Evolutionary conservation across 2,329 filamentous ascomycete species (phyloP), one percentile per base, ranked within the genome.

Genomic region (Didymella pinodella): DNA sequence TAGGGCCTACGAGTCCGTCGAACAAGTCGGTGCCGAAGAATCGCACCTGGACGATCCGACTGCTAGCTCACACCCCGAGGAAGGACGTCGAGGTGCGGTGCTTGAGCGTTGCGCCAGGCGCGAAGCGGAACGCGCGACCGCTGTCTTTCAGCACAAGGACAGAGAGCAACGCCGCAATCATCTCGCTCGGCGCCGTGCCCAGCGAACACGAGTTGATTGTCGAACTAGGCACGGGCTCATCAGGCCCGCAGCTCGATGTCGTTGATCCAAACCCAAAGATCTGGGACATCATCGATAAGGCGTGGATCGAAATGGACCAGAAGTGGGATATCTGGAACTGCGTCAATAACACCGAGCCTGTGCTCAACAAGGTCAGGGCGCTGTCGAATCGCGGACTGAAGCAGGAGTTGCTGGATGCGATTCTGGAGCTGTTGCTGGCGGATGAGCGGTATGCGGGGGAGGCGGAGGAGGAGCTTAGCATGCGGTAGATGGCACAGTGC

Each of bases 261-360:
- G 12, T 76, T 8, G 72, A 77, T 43, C 72, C 75, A 2, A 66
- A 65, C 5, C 67, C 69, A 8, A 59, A 51, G 29, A 68, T 73
- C 49, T 74, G 67, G 63, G 59, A 66, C 11, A 69, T 77, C 2
- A 54, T 77, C 3, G 69, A 73, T 20, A 67, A 70, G 26, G 63
- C 68, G 7, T 68, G 66, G 60, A 71, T 75, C 40, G 63, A 64
- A 20, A 64, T 74, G 58, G 71, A 77, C 54, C 57, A 59, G 31
- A 77, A 78, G 56, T 67, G 72, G 62, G 67, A 69, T 43, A 66
- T 75, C 12, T 77, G 71, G 70, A 68, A 70, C 28, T 67, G 66
- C 3, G 65, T 77, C 4, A 70, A 67, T 10, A 69, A 68, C 12
- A 43, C 57, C 1, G 68, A 76, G 54, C 62, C 74, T 1, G 64